These are phyloP conservation scores for Lactifluus pinguis DNA, from an alignment of 768 basidiomycete genomes.

Conservation along the genomic window DNA sequence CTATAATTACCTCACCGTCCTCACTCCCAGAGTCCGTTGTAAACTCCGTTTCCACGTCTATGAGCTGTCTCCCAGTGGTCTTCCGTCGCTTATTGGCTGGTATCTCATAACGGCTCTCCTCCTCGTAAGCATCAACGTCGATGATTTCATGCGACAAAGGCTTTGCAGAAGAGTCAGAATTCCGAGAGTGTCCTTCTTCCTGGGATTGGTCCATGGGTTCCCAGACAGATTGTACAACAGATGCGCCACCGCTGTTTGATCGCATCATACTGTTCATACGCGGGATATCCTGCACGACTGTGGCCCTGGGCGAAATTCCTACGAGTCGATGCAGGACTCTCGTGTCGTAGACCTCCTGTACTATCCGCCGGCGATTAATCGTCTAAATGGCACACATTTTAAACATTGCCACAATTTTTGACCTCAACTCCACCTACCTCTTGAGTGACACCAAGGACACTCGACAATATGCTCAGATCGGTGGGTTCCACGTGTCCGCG, in stretches of 20 bases:
- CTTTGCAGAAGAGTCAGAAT: slow-evolving; percentile 2
- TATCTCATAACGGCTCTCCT: slow-evolving; percentile 37
- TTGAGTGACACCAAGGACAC: slow-evolving; percentile 73
- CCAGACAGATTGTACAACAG: slow-evolving; percentile 32
- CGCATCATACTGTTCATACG: neutral
- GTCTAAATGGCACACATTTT: slow-evolving; percentile 38
- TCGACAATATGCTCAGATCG: slow-evolving; percentile 71
- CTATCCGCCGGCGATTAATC: slow-evolving; percentile 60
- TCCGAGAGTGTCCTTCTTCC: slow-evolving; percentile 16
- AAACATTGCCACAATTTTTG: neutral
- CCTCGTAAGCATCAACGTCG: slow-evolving; percentile 33
- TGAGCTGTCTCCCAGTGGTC: slow-evolving; percentile 25
- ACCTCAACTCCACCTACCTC: slow-evolving; percentile 46
- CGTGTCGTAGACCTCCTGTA: slow-evolving; percentile 59
- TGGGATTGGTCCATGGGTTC: slow-evolving; percentile 31
- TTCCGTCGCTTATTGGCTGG: slow-evolving; percentile 40
- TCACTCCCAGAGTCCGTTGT: slow-evolving; percentile 39
- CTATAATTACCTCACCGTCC: slow-evolving; percentile 21
- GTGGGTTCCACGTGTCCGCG: slow-evolving; percentile 39
- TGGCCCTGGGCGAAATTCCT: slow-evolving; percentile 29
- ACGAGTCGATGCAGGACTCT: slow-evolving; percentile 50
- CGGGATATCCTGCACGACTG: slow-evolving; percentile 5
- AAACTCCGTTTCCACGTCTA: slow-evolving; percentile 38
- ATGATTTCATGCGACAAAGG: slow-evolving; percentile 5
- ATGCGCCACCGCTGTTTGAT: slow-evolving; percentile 13